phyloP scores from a whole-genome alignment of 2,329 filamentous ascomycete genomes.

The Leptodontidium sp. region DNA sequence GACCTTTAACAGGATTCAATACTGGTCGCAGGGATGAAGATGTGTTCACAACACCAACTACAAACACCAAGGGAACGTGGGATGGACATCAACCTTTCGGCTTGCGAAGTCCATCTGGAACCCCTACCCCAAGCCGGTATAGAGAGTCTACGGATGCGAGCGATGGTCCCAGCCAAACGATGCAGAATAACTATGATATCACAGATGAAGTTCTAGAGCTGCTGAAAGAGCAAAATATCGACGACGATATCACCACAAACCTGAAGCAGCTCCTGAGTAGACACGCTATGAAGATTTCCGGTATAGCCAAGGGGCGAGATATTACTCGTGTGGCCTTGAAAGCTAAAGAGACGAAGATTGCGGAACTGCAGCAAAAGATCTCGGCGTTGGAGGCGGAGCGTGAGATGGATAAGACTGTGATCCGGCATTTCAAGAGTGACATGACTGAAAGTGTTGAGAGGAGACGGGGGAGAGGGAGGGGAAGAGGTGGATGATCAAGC shows the following conservation, averaged over 20 bases:
- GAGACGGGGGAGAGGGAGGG: conserved; percentile 25
- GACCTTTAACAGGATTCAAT: neutral
- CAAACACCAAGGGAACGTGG: conserved; percentile 36
- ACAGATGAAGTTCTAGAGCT: conserved; percentile 59
- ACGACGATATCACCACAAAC: conserved; percentile 47
- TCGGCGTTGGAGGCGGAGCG: conserved; percentile 60
- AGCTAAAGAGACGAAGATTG: conserved; percentile 69
- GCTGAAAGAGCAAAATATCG: conserved; percentile 55
- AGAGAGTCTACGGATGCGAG: conserved; percentile 27
- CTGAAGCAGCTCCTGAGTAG: conserved; percentile 58
- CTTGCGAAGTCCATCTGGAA: conserved; percentile 36
- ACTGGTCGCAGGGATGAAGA: conserved; percentile 32
- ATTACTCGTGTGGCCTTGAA: conserved; percentile 68
- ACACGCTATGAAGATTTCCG: conserved; percentile 65
- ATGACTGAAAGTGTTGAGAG: conserved; percentile 33
- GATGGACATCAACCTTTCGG: conserved; percentile 38
- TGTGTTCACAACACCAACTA: conserved; percentile 36
- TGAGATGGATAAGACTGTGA: conserved; percentile 59
- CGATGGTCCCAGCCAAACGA: neutral
- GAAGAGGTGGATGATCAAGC: conserved; percentile 16
- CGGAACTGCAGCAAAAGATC: conserved; percentile 73
- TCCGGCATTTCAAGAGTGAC: conserved; percentile 42
- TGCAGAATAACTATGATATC: conserved; percentile 47
- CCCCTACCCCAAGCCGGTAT: conserved; percentile 42
- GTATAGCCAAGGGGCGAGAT: conserved; percentile 71